Percentiles rank a stretch among this genome's conserved stretches.
Conservation (phyloP, 768 basidiomycete genomes). For the Asterophora parasitica region DNA sequence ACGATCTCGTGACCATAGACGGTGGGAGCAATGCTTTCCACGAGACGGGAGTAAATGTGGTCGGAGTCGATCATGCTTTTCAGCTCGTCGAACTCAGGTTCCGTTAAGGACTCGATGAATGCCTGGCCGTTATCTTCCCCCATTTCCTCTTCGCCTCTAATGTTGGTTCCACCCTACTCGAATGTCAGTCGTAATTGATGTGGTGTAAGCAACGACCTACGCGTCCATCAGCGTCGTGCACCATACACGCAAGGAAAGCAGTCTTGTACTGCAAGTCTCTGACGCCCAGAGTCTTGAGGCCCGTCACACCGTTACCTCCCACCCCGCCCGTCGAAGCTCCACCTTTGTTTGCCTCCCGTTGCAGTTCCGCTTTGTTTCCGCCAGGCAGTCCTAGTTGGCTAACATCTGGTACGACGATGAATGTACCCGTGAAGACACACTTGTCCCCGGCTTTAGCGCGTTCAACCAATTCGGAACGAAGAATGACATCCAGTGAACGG, state of each 20-base stretch:
- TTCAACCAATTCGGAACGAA: conserved; percentile 93
- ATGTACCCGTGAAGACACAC: conserved; percentile 95
- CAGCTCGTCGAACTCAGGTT: conserved; percentile 93
- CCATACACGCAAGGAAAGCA: conserved; percentile 98
- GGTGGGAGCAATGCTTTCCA: conserved; percentile 93
- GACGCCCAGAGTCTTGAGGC: conserved; percentile 91
- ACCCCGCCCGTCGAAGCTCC: conserved; percentile 59
- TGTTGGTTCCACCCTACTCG: conserved; percentile 72
- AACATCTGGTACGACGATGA: conserved; percentile 98
- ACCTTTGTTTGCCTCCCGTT: conserved; percentile 74
- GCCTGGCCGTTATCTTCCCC: conserved; percentile 75
- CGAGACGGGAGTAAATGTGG: conserved; percentile 91
- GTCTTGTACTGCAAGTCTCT: conserved; percentile 97
- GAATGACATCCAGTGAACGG: conserved; percentile 91
- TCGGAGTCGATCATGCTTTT: conserved; percentile 91
- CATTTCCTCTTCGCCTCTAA: conserved; percentile 83
- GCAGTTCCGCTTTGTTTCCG: conserved; percentile 86
- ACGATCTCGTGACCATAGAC: conserved; percentile 99
- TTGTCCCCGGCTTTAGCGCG: conserved; percentile 99
- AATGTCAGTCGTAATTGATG: conserved; percentile 3
- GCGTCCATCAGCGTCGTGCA: conserved; percentile 82
- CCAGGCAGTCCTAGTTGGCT: conserved; percentile 93
- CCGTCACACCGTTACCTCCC: conserved; percentile 82
- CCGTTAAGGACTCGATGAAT: conserved; percentile 85
- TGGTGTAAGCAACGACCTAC: conserved; percentile 43